Evolutionary conservation across 108 stramenopile genomes (phyloP).

Genomic region (Conticribra weissflogii): DNA sequence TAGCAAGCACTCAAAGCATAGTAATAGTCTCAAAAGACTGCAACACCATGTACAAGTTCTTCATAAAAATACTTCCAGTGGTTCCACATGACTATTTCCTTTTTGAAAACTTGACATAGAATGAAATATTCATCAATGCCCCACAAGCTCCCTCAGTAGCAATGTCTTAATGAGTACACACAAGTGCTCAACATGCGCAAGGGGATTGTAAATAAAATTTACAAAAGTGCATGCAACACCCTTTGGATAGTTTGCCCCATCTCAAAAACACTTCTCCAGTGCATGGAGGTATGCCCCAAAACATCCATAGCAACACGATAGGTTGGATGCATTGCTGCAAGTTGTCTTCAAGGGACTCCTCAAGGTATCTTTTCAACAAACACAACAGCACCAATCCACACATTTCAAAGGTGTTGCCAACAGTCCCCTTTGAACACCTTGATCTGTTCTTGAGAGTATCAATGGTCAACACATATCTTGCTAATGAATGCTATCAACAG

Average conservation of each 20-base stretch:
- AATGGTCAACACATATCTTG: background rate
- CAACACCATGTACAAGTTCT: constrained; percentile 5
- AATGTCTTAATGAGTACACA: constrained; percentile 15
- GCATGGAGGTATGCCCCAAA: too few relatives aligned
- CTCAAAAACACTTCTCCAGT: constrained; percentile 4
- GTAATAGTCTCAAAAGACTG: constrained; percentile 12
- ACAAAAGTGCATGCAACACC: background rate
- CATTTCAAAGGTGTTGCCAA: constrained; percentile 20
- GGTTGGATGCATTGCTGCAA: background rate
- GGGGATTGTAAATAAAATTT: constrained; percentile 1
- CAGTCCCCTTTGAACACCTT: constrained; percentile 7
- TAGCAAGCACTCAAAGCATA: constrained; percentile 5
- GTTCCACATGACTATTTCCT: too few relatives aligned
- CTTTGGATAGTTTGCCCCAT: constrained; percentile 7
- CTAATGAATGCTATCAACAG: constrained; percentile 1
- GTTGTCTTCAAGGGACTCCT: background rate
- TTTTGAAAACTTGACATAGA: constrained; percentile 6
- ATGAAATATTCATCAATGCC: constrained; percentile 16
- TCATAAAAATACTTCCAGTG: constrained; percentile 1
- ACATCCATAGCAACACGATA: background rate
- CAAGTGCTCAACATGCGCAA: constrained; percentile 4
- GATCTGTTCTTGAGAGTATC: background rate
- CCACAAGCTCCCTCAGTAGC: too few relatives aligned
- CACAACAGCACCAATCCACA: constrained; percentile 9
- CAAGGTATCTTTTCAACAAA: background rate